Evolutionary conservation across 164 flowering plant genomes (phyloP), one percentile per base, ranked within the genome.

Genomic region (Amborella trichopoda): DNA sequence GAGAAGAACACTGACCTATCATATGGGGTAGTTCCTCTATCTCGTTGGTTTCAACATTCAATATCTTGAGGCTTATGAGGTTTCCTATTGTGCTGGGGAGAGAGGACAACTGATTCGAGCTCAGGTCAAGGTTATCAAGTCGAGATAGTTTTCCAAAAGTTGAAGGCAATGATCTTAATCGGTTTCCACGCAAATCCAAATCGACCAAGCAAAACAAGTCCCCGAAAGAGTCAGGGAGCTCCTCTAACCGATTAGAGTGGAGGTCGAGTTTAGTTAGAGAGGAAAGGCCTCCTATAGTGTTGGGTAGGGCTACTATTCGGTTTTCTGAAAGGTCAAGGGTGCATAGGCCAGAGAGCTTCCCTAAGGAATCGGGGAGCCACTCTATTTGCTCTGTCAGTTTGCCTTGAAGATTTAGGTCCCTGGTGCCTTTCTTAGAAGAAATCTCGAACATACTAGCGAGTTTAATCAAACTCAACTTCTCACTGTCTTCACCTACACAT

Each of bases 291-390:
- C 84, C 83, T 25, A 88, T 72, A 3, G 86, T 57, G n/a, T 28
- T 26, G 0, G 97, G 91, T 23, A 88, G 63, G 14, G 65, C 62
- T 28, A 63, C 39, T 48, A 84, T 67, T 24, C 69, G 66, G 53
- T 88, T 88, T 52, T 88, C 84, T 13, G 97, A 88, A 46, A 84
- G 66, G 66, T 88, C 79, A 6, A 88, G 67, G 38, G 73, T 51
- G 24, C 62, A 47, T 65, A 88, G 65, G 49, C 74, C 46, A 0
- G 89, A 69, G 23, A 88, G 48, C 72, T 81, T 88, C 46, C 84
- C 87, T 11, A 88, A 62, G 1, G 97, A 80, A 26, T 81, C 97
- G 16, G 97, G 97, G 6, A 88, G 60, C 86, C 84, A 80, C 14
- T 78, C 84, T 24, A 84, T 46, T 46, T 76, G 75, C 48, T 80